Evolutionary conservation across 2,329 filamentous ascomycete genomes (phyloP), one percentile per base, ranked within the genome.

Genomic region (Aureobasidium sp.): DNA sequence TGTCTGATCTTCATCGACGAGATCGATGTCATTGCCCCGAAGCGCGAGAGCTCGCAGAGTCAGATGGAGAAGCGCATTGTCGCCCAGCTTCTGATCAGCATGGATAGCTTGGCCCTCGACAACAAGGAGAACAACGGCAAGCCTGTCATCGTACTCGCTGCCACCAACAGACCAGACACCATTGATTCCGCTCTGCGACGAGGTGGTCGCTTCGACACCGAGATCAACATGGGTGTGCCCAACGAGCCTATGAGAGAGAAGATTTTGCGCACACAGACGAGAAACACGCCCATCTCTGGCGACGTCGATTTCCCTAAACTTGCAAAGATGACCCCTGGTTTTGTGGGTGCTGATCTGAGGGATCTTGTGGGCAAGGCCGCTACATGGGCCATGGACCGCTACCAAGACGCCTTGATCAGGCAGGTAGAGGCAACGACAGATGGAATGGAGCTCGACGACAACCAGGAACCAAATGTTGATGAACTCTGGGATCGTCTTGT

Each of bases 1-100:
- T 96, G 91, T 69, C 80, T 99, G 5, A 82, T 99, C 5, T 95
- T 97, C 70, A 89, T 97, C 62, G 91, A 96, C 67, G 88, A 96
- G 68, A 90, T 97, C 58, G 92, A 99, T 73, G 87, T 88, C 4
- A 94, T 97, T 68, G 90, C 91, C 55, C 89, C 90, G 0, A 96
- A 95, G 73, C 82, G 89, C 62, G 90, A 96, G 65, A 89, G 85
- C 61, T 86, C 88, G 1, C 89, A 94, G 69, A 87, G 88, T 69
- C 91, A 96, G 66, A 93, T 95, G 85, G 91, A 96, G 72, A 90
- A 91, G 70, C 81, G 91, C 59, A 94, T 95, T 65, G 87, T 95
- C 14, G 84, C 86, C 0, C 89, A 96, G 70, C 85, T 97, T 66
- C 79, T 90, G 62, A 87, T 88, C 22, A 95, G 91, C 62, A 95